Evolutionary conservation across 1,284 basidiomycete genomes (phyloP).

Genomic region (Papiliotrema fonsecae): DNA sequence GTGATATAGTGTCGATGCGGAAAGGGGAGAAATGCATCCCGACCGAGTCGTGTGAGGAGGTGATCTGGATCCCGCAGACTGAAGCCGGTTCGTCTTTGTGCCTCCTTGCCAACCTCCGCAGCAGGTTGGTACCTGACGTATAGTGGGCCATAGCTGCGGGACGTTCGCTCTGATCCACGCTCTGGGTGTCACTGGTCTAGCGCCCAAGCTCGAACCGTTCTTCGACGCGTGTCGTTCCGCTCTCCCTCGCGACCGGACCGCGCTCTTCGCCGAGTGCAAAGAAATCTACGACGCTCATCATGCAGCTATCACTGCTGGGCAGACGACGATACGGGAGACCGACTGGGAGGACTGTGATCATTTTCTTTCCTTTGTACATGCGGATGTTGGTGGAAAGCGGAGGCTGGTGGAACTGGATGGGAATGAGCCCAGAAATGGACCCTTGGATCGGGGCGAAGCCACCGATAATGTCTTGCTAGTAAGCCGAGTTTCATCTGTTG

Average conservation of each 20-base stretch:
- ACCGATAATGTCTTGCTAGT: slow-evolving; percentile 10
- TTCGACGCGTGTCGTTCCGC: slow-evolving; percentile 8
- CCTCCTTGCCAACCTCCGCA: too few species aligned
- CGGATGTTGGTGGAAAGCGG: slow-evolving; percentile 5
- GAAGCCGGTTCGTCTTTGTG: slow-evolving; percentile 9
- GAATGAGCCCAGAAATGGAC: slow-evolving; percentile 13
- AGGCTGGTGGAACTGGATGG: slow-evolving; percentile 22
- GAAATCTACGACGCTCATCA: slow-evolving; percentile 19
- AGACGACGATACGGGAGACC: slow-evolving; percentile 10
- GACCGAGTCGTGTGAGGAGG: slow-evolving; percentile 1
- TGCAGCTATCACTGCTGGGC: slow-evolving; percentile 12
- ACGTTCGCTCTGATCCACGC: slow-evolving; percentile 24
- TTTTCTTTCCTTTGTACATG: slow-evolving; percentile 19
- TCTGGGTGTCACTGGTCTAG: slow-evolving; percentile 13
- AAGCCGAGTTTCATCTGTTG: slow-evolving; percentile 1
- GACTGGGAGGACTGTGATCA: slow-evolving; percentile 25
- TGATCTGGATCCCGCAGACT: slow-evolving; percentile 23
- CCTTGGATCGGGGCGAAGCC: slow-evolving; percentile 13
- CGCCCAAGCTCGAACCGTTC: slow-evolving; percentile 13
- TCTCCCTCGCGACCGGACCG: slow-evolving; percentile 1
- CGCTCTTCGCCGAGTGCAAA: slow-evolving; percentile 10
- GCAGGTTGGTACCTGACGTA: background rate
- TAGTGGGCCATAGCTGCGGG: slow-evolving; percentile 21
- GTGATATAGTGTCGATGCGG: slow-evolving; percentile 13
- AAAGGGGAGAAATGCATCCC: slow-evolving; percentile 4